Evolutionary conservation across 257 asterid genomes (phyloP).

Genomic region (Lantana camara): DNA sequence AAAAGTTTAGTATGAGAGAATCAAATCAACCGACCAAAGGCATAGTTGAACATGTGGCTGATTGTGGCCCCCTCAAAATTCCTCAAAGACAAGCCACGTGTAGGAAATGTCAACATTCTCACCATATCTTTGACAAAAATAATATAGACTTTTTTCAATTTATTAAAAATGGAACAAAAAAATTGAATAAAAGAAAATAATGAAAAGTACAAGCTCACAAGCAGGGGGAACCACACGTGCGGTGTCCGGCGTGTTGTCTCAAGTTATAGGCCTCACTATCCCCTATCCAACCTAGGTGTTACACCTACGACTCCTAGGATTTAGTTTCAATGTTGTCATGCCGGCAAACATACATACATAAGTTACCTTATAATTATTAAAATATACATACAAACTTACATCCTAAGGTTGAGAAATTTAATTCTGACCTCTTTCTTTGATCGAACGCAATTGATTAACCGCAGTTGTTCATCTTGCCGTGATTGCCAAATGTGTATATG

Average conservation of each 20-base stretch:
- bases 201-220: not conserved
- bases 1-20: not conserved
- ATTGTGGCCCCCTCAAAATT: constrained; percentile 17
- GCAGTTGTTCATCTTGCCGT: too few species aligned
- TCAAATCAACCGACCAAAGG: constrained; percentile 48
- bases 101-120: not conserved
- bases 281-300: constrained; percentile 8
- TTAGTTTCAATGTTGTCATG: constrained; percentile 14
- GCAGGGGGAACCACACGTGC: constrained; percentile 41
- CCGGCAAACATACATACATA: not conserved
- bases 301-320: constrained; percentile 24
- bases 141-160: too few species aligned
- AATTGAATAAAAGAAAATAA: not conserved
- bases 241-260: constrained; percentile 43
- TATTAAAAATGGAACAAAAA: not conserved
- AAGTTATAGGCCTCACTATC: constrained; percentile 14
- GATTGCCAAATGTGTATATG: too few species aligned
- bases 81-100: constrained; percentile 24
- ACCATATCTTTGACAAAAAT: not conserved
- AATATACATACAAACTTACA: too few species aligned
- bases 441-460: too few species aligned
- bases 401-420: too few species aligned
- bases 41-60: constrained; percentile 25
- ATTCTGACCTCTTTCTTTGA: too few species aligned
- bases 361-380: not conserved